Evolutionary conservation across 768 basidiomycete species (phyloP).

Genomic region (Postia placenta): DNA sequence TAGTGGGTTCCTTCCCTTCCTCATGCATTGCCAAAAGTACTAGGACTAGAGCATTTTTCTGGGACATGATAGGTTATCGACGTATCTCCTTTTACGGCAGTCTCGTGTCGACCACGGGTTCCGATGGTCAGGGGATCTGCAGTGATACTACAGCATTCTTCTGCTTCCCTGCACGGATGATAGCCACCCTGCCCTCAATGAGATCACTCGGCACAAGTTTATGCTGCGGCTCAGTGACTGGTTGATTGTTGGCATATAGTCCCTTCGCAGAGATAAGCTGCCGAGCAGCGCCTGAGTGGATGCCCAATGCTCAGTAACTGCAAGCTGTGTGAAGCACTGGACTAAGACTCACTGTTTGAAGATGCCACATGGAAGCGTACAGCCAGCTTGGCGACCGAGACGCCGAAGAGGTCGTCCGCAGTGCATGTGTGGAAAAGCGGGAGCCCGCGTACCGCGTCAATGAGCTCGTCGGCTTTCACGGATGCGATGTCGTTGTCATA

Average conservation of each 20-base stretch:
- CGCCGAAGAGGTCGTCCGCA: slow-evolving; percentile 43
- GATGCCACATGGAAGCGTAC: slow-evolving; percentile 49
- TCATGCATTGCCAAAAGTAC: background rate
- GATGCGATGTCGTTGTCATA: slow-evolving; percentile 20
- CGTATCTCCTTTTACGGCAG: background rate
- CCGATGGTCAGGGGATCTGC: no score
- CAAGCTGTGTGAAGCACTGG: background rate
- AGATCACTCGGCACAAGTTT: slow-evolving; percentile 41
- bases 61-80: background rate
- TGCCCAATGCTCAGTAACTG: background rate
- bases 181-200: slow-evolving; percentile 53
- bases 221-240: slow-evolving; percentile 44
- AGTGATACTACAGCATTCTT: slow-evolving; percentile 53
- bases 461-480: slow-evolving; percentile 49
- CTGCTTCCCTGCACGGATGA: slow-evolving; percentile 73
- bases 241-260: slow-evolving; percentile 63
- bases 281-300: slow-evolving; percentile 46
- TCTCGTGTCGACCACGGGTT: background rate
- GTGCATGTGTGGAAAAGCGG: slow-evolving; percentile 53
- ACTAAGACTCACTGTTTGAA: slow-evolving; percentile 53
- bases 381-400: slow-evolving; percentile 56
- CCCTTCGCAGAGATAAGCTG: slow-evolving; percentile 59
- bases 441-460: slow-evolving; percentile 58
- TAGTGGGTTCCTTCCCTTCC: slow-evolving; percentile 18
- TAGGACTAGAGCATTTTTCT: background rate